Percentiles rank a stretch among this genome's conserved stretches.
Conservation (phyloP, 306 rosid genomes). For the Alnus glutinosa region DNA sequence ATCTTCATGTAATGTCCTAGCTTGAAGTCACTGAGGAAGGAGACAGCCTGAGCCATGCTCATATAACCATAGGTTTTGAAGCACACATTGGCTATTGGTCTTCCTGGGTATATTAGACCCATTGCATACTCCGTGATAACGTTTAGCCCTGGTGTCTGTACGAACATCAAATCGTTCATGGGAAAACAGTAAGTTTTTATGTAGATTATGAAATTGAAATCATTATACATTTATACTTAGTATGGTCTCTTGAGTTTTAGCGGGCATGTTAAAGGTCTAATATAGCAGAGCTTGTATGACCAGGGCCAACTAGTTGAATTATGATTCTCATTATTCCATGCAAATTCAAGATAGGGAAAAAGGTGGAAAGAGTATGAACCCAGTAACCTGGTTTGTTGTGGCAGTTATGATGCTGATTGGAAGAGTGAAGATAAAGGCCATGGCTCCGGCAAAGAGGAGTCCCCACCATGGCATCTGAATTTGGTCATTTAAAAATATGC, state of each 20-base stretch:
- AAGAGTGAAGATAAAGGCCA: constrained; percentile 73
- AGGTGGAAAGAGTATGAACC: neutral
- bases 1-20: neutral
- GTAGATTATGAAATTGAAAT: neutral
- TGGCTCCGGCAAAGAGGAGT: constrained; percentile 59
- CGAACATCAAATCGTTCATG: constrained; percentile 7
- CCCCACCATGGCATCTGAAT: constrained; percentile 97
- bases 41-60: neutral
- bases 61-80: neutral
- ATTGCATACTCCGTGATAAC: constrained; percentile 30
- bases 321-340: too few species aligned
- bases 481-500: constrained; percentile 63
- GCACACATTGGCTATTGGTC: neutral
- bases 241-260: too few species aligned
- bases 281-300: too few species aligned
- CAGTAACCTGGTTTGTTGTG: constrained; percentile 78
- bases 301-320: too few species aligned
- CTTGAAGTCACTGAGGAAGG: neutral
- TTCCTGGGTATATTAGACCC: neutral
- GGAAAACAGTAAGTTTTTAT: neutral
- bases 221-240: too few species aligned
- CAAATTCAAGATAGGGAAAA: neutral
- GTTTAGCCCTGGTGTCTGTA: constrained; percentile 76
- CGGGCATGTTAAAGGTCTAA: too few species aligned
- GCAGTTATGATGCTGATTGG: constrained; percentile 89